Evolutionary conservation across 345 rosid genomes (phyloP), one percentile per base, ranked within the genome.

Genomic region (Zanthoxylum bungeanum): DNA sequence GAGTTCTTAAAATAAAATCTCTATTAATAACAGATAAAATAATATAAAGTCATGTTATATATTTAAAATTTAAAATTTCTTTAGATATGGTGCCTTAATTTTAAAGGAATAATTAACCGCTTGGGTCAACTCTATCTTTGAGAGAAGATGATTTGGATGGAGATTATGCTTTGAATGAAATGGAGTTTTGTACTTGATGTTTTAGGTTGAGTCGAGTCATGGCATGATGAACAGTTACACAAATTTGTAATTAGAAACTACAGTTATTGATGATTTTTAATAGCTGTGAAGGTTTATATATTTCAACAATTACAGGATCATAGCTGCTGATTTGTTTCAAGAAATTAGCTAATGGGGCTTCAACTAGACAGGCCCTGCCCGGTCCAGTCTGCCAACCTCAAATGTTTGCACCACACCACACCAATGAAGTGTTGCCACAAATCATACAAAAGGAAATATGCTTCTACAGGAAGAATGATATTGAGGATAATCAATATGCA

Each of bases 131-230:
- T 65, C 9, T 86, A 64, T 4, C 78, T 85, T 47, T 88, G 24
- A 76, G 75, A 39, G 89, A 85, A 79, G 92, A 87, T 7, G 89
- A 88, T 53, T 49, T 82, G 21, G 83, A 88, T 58, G 92, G 89
- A 0, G 92, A 88, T 69, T 88, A 88, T 0, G 84, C 78, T 11
- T 12, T 85, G 75, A 75, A 76, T 63, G 83, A 79, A 60, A 77
- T 77, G 84, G 89, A 87, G 72, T 87, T 87, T 46, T 87, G 86
- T 42, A 80, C 86, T 39, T 75, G 85, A 12, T 85, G 85, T 89
- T 88, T 82, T 61, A 84, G 92, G 79, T 50, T 88, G 46, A 88
- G 92, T 42, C 92, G 89, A n/a, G n/a, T n/a, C n/a, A n/a, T 63
- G 84, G 56, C 0, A 69, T 85, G 77, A 85, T 85, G 89, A 75